Base-by-base conservation (phyloP, 2,329 filamentous ascomycete genomes). In the Monosporascus sp. region DNA sequence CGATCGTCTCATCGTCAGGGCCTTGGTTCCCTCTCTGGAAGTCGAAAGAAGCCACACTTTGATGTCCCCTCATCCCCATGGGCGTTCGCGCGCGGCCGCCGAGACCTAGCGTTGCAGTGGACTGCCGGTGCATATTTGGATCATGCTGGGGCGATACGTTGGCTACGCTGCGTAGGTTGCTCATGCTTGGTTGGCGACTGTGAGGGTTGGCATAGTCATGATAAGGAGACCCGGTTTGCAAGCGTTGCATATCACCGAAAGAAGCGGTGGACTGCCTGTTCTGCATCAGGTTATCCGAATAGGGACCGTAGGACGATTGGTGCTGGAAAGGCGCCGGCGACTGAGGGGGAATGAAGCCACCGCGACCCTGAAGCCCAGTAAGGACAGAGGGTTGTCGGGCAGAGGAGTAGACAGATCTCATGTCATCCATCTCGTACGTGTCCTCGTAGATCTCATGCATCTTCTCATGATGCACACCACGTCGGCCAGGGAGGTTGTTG, bases 351-450 rank as follows among this genome's bases (percentile, higher is more conserved):
- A 94, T 90, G 72, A 88, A 93, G 55, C 80, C 78, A 37, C 79
- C 77, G 62, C 85, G 84, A 50, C 82, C 80, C 43, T 83, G 87
- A 74, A 96, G 90, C 51, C 90, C 91, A 15, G 89, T 90, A 54
- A 96, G 79, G 59, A 97, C 87, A 2, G 92, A 97, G 7, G 90
- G 90, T 80, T 70, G 92, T 77, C 80, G 93, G 55, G 92, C 89
- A 1, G 91, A 96, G 5, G 92, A 97, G 77, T 97, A 97, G 55
- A 95, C 86, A 1, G 91, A 96, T 70, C 90, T 92, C 80, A 97
- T 96, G 70, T 99, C 94, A 68, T 99, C 95, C 87, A 97, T 92
- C 73, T 99, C 94, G 65, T 91, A 96, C 58, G 87, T 85, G 57
- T 93, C 88, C 41, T 86, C 82, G 63, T 90, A 92, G 1, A 75